phyloP scores from a whole-genome alignment of 768 basidiomycete species.

The Kwoniella heveanensis region DNA sequence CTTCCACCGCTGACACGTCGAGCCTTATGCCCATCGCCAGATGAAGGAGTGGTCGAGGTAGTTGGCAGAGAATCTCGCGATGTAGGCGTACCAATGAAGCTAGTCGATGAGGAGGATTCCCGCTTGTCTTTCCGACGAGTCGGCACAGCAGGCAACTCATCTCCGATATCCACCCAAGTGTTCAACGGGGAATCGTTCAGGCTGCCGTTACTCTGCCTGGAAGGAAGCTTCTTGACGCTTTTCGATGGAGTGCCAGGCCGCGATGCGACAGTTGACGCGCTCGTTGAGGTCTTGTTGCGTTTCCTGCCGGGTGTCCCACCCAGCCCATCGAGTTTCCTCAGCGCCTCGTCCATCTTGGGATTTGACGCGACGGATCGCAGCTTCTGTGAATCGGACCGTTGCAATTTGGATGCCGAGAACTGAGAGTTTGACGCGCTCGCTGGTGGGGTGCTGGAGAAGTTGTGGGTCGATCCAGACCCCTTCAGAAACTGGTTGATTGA shows the following conservation, averaged over 20 bases:
- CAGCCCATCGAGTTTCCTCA: conserved; percentile 89
- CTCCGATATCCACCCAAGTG: conserved; percentile 42
- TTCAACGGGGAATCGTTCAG: conserved; percentile 36
- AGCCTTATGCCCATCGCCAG: conserved; percentile 20
- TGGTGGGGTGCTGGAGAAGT: conserved; percentile 36
- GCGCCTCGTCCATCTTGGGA: conserved; percentile 67
- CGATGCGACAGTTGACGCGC: conserved; percentile 57
- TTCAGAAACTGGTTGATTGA: conserved; percentile 81
- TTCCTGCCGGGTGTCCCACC: conserved; percentile 62
- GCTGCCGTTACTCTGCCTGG: conserved; percentile 32
- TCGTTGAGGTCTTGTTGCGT: conserved; percentile 22
- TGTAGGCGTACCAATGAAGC: conserved; percentile 42
- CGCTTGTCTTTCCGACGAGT: conserved; percentile 26
- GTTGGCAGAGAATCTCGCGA: conserved; percentile 44
- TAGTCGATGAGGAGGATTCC: conserved; percentile 44
- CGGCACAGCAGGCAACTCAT: conserved; percentile 26
- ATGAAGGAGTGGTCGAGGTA: conserved; percentile 43
- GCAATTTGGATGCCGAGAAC: conserved; percentile 20
- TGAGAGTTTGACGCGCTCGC: conserved; percentile 39
- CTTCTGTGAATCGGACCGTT: conserved; percentile 35
- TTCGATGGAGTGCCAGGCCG: conserved; percentile 61
- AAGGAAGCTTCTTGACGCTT: conserved; percentile 13
- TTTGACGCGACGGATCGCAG: conserved; percentile 7
- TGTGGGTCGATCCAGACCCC: conserved; percentile 48
- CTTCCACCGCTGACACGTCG: conserved; percentile 36